Base-by-base conservation (phyloP, 176 grass and related monocot genomes). In the Carex scoparia region DNA sequence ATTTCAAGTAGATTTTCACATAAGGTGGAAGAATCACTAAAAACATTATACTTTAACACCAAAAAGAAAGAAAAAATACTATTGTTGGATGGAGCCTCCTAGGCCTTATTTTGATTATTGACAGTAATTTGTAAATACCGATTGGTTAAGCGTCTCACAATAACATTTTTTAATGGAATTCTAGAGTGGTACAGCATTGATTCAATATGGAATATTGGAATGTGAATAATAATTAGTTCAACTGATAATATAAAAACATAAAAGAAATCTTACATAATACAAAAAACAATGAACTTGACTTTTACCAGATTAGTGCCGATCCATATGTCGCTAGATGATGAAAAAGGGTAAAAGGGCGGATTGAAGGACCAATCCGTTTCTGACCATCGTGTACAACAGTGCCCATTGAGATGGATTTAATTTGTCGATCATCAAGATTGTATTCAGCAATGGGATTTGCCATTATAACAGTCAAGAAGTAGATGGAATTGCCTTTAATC, bases 321-420 rank as follows among this genome's bases (percentile, higher is more conserved):
- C 70, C 84, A 37, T 49, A 68, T 2, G 85, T 75, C 10, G 84
- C 7, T 1, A 87, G 30, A 49, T 86, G 66, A 82, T 86, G 18
- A 28, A 10, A 63, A 6, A 85, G 63, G 4, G 65, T 86, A 42
- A 85, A 89, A 7, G 56, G 65, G 7, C 55, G 73, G 13, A 75
- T 69, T 1, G 37, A 85, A n/a, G 62, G 70, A 5, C 19, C 23
- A 0, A 51, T 33, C 59, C 35, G 53, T 35, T 69, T 18, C 5
- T 1, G 15, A 1, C 1, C 6, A 59, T 86, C 82, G 55, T 85
- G 73, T 10, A 85, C 48, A 57, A 79, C 19, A 46, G 64, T 3
- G 1, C 19, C 5, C 1, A 1, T 69, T 1, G 19, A 30, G 0
- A 59, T 72, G 3, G 44, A 5, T 19, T 89, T 61, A 0, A 10